Evolutionary conservation across 352 stramenopile species (phyloP).

Genomic region (Phytophthora ohioensis): DNA sequence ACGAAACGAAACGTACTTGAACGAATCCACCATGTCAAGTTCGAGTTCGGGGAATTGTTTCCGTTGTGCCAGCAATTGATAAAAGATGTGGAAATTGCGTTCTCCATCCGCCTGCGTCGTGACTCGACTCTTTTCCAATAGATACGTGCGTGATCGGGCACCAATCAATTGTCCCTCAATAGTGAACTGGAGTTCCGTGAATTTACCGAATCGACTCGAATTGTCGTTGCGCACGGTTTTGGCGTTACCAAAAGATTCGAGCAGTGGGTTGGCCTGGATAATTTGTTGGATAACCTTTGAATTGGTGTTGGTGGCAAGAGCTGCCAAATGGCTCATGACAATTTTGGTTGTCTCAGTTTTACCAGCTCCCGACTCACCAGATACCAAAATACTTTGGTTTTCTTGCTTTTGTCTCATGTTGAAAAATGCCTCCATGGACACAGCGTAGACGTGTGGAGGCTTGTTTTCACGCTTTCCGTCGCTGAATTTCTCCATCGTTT

Average conservation of each 20-base stretch:
- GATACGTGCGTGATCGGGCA: slow-evolving; percentile 88
- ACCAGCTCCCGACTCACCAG: slow-evolving; percentile 94
- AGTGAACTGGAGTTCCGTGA: slow-evolving; percentile 87
- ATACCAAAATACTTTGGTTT: slow-evolving; percentile 97
- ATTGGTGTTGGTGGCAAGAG: slow-evolving; percentile 80
- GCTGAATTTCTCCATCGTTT: slow-evolving; percentile 76
- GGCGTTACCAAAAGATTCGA: slow-evolving; percentile 90
- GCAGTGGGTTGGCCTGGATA: slow-evolving; percentile 92
- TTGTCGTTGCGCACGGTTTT: slow-evolving; percentile 91
- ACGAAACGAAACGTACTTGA: slow-evolving; percentile 74
- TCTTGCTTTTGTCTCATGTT: slow-evolving; percentile 76
- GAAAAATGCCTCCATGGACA: slow-evolving; percentile 89
- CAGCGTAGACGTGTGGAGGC: slow-evolving; percentile 84
- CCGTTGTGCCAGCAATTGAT: slow-evolving; percentile 86
- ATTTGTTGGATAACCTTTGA: slow-evolving; percentile 95
- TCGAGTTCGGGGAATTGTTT: slow-evolving; percentile 69
- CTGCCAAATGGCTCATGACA: slow-evolving; percentile 94
- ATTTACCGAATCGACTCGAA: slow-evolving; percentile 87
- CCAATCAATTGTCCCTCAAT: slow-evolving; percentile 79
- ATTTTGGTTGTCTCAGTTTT: slow-evolving; percentile 98
- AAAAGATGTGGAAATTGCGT: slow-evolving; percentile 96
- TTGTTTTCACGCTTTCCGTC: slow-evolving; percentile 80
- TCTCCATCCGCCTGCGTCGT: slow-evolving; percentile 85
- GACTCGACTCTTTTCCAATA: slow-evolving; percentile 94
- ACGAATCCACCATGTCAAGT: slow-evolving; percentile 50